These are phyloP conservation scores for Globisporangium cystogenes DNA, from an alignment of 352 stramenopile genomes.

Conservation along the genomic window DNA sequence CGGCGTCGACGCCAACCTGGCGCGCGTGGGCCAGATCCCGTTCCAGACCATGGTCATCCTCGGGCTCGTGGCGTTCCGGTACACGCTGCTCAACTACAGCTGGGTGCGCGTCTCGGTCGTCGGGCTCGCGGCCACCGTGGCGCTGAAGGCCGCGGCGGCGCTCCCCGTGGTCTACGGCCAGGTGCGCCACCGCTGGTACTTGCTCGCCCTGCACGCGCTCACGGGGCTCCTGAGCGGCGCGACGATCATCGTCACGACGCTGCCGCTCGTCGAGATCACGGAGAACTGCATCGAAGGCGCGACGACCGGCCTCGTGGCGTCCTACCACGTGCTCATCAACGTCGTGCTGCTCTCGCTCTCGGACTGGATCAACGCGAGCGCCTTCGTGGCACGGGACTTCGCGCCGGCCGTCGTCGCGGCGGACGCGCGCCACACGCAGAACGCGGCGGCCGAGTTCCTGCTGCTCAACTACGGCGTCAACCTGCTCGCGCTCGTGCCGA, in stretches of 20 bases:
- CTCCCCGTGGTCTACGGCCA: slow-evolving; percentile 47
- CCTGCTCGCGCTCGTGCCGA: slow-evolving; percentile 42
- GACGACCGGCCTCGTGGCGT: slow-evolving; percentile 53
- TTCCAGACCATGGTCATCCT: slow-evolving; percentile 39
- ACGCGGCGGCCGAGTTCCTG: slow-evolving; percentile 31
- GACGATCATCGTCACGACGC: slow-evolving; percentile 40
- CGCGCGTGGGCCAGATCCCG: slow-evolving; percentile 37
- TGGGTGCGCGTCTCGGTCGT: slow-evolving; percentile 54
- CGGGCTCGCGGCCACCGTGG: slow-evolving; percentile 34
- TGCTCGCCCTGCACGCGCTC: slow-evolving; percentile 34
- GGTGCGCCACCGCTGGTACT: slow-evolving; percentile 43
- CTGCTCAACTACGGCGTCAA: slow-evolving; percentile 46
- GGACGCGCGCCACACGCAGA: slow-evolving; percentile 27
- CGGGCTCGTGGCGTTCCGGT: slow-evolving; percentile 42
- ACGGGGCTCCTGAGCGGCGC: slow-evolving; percentile 30
- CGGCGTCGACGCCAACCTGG: slow-evolving; percentile 25
- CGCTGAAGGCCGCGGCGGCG: slow-evolving; percentile 21
- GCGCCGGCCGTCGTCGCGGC: slow-evolving; percentile 19
- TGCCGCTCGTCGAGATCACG: slow-evolving; percentile 70
- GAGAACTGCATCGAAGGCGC: slow-evolving; percentile 69
- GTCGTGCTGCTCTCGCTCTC: slow-evolving; percentile 58
- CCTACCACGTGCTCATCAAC: slow-evolving; percentile 56
- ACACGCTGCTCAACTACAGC: slow-evolving; percentile 65
- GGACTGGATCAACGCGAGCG: slow-evolving; percentile 43
- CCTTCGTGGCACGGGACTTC: slow-evolving; percentile 32